Conservation (phyloP, 2,329 filamentous ascomycete genomes). For the Boeremia exigua region DNA sequence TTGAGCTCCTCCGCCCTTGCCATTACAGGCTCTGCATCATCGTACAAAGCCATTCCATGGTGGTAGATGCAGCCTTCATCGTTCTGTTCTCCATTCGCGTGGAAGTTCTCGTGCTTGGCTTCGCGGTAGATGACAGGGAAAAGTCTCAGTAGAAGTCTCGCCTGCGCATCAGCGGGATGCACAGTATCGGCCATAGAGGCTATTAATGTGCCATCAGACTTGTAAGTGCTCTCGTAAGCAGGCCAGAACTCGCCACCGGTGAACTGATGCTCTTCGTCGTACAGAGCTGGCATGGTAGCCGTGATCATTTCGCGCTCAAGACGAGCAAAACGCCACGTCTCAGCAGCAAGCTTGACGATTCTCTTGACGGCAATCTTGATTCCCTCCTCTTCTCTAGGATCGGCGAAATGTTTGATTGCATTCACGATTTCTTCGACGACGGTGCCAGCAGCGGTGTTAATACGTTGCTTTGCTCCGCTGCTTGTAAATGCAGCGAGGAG, state of each 20-base stretch:
- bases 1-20: constrained; percentile 44
- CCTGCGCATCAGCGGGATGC: constrained; percentile 36
- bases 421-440: constrained; percentile 64
- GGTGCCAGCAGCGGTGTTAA: constrained; percentile 61
- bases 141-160: constrained; percentile 57
- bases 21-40: constrained; percentile 49
- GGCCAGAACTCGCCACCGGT: constrained; percentile 44
- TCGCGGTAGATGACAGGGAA: constrained; percentile 62
- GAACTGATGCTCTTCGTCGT: constrained; percentile 43
- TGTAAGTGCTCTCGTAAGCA: constrained; percentile 42
- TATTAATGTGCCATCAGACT: constrained; percentile 30
- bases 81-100: constrained; percentile 48
- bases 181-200: constrained; percentile 35
- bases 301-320: constrained; percentile 63
- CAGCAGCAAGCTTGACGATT: constrained; percentile 64
- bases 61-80: constrained; percentile 59
- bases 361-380: constrained; percentile 59
- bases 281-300: constrained; percentile 55
- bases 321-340: constrained; percentile 64
- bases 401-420: constrained; percentile 60
- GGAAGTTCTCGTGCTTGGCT: constrained; percentile 54
- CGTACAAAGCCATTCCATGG: constrained; percentile 57
- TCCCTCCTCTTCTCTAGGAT: constrained; percentile 58
- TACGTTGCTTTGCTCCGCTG: constrained; percentile 62
- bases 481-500: constrained; percentile 64